Conservation (phyloP, 83 land plant species). For the Diphasiastrum complanatum region DNA sequence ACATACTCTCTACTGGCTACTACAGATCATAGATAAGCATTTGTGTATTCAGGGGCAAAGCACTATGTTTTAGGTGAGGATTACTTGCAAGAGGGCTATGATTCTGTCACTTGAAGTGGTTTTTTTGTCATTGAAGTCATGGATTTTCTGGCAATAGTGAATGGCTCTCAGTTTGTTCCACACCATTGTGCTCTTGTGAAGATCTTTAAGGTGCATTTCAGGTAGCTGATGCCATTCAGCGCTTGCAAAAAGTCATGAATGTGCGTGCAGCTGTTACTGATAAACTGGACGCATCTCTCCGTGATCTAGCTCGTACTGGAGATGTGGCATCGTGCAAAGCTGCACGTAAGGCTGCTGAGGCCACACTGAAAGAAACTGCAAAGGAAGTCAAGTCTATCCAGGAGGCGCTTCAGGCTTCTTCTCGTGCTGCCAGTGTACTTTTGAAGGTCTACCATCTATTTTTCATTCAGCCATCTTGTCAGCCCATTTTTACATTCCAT, state of each 20-base stretch:
- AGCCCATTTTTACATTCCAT: not conserved
- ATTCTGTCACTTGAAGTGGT: too few relatives aligned
- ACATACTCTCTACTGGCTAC: too few relatives aligned
- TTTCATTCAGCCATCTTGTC: constrained; percentile 5
- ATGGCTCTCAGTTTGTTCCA: not conserved
- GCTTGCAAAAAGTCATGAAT: constrained; percentile 48
- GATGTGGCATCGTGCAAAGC: constrained; percentile 81
- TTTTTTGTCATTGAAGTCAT: too few relatives aligned
- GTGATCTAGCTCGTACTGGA: constrained; percentile 80
- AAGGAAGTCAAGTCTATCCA: constrained; percentile 65
- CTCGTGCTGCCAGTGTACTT: constrained; percentile 47
- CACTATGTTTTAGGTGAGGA: too few relatives aligned
- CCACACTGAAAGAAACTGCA: constrained; percentile 49
- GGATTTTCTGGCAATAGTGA: too few relatives aligned
- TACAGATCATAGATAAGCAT: too few relatives aligned
- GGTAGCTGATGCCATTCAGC: constrained; percentile 64
- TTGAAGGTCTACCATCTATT: constrained; percentile 48
- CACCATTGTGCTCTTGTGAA: too few relatives aligned
- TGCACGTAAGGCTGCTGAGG: constrained; percentile 70
- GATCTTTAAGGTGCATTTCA: too few relatives aligned
- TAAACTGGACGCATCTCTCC: constrained; percentile 72
- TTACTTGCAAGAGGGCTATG: too few relatives aligned
- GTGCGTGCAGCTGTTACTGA: constrained; percentile 53
- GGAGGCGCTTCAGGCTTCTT: constrained; percentile 48
- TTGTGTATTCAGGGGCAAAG: too few relatives aligned